phyloP scores from a whole-genome alignment of 805 yeast species.

The Clavispora asparagi region DNA sequence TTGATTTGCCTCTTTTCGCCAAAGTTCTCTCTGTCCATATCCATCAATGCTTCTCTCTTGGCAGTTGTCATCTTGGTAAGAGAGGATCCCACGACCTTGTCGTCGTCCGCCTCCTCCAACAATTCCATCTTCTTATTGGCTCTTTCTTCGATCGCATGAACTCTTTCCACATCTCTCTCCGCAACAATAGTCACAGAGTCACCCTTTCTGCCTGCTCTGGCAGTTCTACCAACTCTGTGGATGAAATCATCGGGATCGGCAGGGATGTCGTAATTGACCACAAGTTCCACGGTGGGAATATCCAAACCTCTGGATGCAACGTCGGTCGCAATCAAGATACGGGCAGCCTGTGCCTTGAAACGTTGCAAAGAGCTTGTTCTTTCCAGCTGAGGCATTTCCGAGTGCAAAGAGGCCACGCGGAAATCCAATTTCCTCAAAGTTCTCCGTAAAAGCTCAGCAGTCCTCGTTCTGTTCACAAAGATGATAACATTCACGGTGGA shows the following conservation, averaged over 20 bases:
- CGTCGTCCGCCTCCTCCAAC: conserved; percentile 67
- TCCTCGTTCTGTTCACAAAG: conserved; percentile 84
- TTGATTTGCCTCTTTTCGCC: conserved; percentile 65
- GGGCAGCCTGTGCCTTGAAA: conserved; percentile 91
- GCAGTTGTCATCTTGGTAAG: conserved; percentile 71
- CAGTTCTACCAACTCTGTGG: conserved; percentile 98
- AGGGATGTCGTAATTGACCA: conserved; percentile 88
- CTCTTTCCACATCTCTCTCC: conserved; percentile 77
- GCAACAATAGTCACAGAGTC: conserved; percentile 77
- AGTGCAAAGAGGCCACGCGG: conserved; percentile 84
- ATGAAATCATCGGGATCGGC: conserved; percentile 95
- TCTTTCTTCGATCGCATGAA: conserved; percentile 82
- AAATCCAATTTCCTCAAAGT: conserved; percentile 68
- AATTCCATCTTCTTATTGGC: conserved; percentile 76
- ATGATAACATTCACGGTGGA: conserved; percentile 69
- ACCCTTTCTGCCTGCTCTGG: conserved; percentile 93
- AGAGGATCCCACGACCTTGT: conserved; percentile 66
- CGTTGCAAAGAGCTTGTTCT: conserved; percentile 88
- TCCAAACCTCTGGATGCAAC: conserved; percentile 97
- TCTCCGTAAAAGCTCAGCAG: conserved; percentile 84
- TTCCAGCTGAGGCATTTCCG: conserved; percentile 91
- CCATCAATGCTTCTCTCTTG: conserved; percentile 85
- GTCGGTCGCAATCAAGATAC: conserved; percentile 90
- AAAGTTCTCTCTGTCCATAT: conserved; percentile 86
- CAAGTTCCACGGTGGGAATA: conserved; percentile 88